These are phyloP conservation scores for Candida piceae DNA, from an alignment of 805 yeast genomes.

Conservation along the genomic window DNA sequence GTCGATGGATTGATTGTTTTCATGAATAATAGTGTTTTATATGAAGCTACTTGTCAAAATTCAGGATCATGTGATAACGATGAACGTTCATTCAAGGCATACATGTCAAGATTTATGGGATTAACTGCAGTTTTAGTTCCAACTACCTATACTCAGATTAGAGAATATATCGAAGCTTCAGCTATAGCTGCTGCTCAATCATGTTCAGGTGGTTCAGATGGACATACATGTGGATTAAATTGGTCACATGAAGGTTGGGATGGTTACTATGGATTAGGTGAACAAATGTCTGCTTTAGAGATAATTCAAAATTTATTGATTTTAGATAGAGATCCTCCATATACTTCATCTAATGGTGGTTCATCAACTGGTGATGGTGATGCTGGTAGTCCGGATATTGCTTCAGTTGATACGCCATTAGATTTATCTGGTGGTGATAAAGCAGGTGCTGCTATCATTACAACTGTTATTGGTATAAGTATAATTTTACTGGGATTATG, in stretches of 20 bases:
- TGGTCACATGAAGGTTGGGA: slow-evolving; percentile 64
- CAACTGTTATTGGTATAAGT: slow-evolving; percentile 45
- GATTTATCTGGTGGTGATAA: slow-evolving; percentile 41
- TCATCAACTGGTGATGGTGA: slow-evolving; percentile 48
- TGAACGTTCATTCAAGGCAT: slow-evolving; percentile 90
- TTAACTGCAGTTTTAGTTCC: slow-evolving; percentile 71
- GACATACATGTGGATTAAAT: slow-evolving; percentile 68
- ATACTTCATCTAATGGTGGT: slow-evolving; percentile 32
- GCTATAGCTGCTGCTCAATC: slow-evolving; percentile 67
- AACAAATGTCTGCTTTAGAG: slow-evolving; percentile 72
- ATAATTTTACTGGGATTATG: slow-evolving; percentile 26
- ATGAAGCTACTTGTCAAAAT: slow-evolving; percentile 81
- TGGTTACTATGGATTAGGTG: slow-evolving; percentile 67
- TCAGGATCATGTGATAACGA: slow-evolving; percentile 66
- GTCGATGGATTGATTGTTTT: slow-evolving; percentile 52
- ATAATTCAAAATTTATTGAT: slow-evolving; percentile 47
- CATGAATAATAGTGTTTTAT: slow-evolving; percentile 55
- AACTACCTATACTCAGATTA: slow-evolving; percentile 35
- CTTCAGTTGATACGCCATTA: slow-evolving; percentile 36
- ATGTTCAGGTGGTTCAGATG: slow-evolving; percentile 71
- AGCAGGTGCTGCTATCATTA: slow-evolving; percentile 69
- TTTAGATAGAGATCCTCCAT: slow-evolving; percentile 45
- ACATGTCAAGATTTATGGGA: slow-evolving; percentile 69
- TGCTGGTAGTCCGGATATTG: slow-evolving; percentile 52
- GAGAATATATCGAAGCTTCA: slow-evolving; percentile 37